Base-by-base conservation (phyloP, 2,329 filamentous ascomycete genomes). In the Colletotrichum simmondsii region DNA sequence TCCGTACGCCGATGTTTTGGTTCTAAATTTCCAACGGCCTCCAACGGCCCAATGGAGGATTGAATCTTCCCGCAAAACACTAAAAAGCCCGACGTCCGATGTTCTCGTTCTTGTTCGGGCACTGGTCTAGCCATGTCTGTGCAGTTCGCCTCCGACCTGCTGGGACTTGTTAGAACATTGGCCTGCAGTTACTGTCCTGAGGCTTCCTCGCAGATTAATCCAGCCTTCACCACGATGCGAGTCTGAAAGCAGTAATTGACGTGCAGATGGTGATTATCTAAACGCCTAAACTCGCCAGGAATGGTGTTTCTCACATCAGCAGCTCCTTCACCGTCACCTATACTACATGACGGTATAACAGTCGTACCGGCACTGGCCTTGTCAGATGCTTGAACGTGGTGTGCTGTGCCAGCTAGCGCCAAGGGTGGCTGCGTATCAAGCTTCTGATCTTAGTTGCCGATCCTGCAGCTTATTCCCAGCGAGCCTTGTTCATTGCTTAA, bases 341-440 rank as follows among this genome's bases (percentile, higher is more conserved):
- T 35, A 35, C 32, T 35, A 35, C 32, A 3, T 35, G 32, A 35
- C 26, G 14, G 53, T 54, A 53, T 22, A 49, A 57, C 4, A 28
- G 22, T 14, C 46, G 35, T 24, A 12, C 49, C 22, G n/a, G 26
- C 35, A 16, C 37, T 28, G 49, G 24, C 14, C 22, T 54, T 59
- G 24, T 5, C 6, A 54, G 37, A 24, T 42, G 32, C 28, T 28
- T 19, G 28, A 63, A 35, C 14, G 24, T 65, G 63, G 58, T 58
- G 64, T n/a, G 60, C 32, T 37, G 26, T 46, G 22, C 70, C 32
- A 49, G 12, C 14, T 65, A 49, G 22, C 28, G 59, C 65, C 54
- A 59, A 70, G 65, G 26, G 54, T 60, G 66, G 60, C 65, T 52
- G 54, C 37, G 30, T 65, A 56, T 65, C 42, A 70, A 72, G 70